These are phyloP conservation scores for Hypoxylon fragiforme DNA, from an alignment of 495 filamentous ascomycete genomes.

Conservation along the genomic window DNA sequence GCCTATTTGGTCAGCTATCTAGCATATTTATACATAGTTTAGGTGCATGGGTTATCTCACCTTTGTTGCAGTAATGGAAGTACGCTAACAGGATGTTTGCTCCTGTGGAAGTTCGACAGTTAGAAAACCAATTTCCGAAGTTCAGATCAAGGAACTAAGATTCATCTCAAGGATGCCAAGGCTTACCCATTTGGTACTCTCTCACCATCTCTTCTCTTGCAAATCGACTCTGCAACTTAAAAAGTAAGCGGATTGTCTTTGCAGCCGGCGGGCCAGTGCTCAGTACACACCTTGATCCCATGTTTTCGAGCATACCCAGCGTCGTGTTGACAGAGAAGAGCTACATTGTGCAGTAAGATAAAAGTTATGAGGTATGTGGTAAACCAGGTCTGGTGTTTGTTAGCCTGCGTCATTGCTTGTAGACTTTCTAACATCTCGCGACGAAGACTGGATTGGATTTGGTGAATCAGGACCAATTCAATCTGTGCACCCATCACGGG, in stretches of 20 bases:
- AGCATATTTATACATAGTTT: background rate
- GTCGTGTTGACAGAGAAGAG: constrained; percentile 60
- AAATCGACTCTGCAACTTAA: constrained; percentile 46
- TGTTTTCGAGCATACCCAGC: constrained; percentile 58
- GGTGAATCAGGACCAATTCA: constrained; percentile 59
- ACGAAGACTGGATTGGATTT: constrained; percentile 57
- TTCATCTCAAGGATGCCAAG: constrained; percentile 3
- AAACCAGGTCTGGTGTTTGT: constrained; percentile 59
- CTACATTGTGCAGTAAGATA: constrained; percentile 61
- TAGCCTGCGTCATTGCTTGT: constrained; percentile 59
- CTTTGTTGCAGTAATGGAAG: constrained; percentile 64
- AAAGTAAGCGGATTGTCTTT: constrained; percentile 26
- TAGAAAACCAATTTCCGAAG: constrained; percentile 10
- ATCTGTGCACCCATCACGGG: constrained; percentile 64
- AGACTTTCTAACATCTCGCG: constrained; percentile 58
- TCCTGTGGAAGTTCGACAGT: constrained; percentile 39
- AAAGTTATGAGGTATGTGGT: constrained; percentile 62
- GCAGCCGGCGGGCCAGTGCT: background rate
- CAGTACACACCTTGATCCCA: constrained; percentile 50
- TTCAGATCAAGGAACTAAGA: background rate
- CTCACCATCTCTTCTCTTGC: constrained; percentile 54
- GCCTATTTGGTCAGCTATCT: constrained; percentile 37
- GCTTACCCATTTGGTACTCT: constrained; percentile 55
- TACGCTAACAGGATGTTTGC: constrained; percentile 62
- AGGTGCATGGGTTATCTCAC: constrained; percentile 31